Conservation (phyloP, 2,329 filamentous ascomycete species). For the Botrytis tulipae region DNA sequence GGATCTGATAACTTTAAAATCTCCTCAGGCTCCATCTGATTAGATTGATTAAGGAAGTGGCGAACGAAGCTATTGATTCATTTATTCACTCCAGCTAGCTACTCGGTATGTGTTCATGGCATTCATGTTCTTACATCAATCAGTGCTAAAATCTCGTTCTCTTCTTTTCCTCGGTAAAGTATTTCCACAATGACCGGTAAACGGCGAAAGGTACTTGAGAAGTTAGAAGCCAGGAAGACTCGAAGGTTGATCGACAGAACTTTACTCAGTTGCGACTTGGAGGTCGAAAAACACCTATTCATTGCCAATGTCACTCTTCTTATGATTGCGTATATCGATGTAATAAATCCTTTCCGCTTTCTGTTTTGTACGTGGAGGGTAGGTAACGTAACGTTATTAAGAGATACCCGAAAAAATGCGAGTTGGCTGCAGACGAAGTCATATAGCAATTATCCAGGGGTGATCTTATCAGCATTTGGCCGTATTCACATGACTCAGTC, state of each 20-base stretch:
- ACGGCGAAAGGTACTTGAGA: background rate
- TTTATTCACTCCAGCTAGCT: background rate
- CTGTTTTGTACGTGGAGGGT: background rate
- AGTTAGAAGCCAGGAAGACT: background rate
- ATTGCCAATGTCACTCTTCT: background rate
- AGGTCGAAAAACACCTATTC: background rate
- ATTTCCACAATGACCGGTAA: background rate
- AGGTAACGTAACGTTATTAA: background rate
- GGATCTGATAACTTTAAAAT: constrained; percentile 20
- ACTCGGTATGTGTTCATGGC: background rate
- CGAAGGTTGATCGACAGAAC: background rate
- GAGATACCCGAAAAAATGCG: background rate
- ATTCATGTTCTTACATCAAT: background rate
- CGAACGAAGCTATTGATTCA: background rate
- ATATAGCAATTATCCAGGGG: background rate
- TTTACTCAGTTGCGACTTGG: background rate
- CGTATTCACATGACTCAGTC: background rate
- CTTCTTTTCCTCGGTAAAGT: background rate
- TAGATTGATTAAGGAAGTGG: constrained; percentile 1
- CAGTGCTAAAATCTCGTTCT: background rate
- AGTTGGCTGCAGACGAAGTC: background rate
- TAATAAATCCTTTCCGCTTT: background rate
- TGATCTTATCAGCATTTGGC: background rate
- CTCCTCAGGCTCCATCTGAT: background rate
- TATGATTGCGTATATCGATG: background rate